These are phyloP conservation scores for Penicillium waksmanii DNA, from an alignment of 495 filamentous ascomycete species.

Conservation along the genomic window DNA sequence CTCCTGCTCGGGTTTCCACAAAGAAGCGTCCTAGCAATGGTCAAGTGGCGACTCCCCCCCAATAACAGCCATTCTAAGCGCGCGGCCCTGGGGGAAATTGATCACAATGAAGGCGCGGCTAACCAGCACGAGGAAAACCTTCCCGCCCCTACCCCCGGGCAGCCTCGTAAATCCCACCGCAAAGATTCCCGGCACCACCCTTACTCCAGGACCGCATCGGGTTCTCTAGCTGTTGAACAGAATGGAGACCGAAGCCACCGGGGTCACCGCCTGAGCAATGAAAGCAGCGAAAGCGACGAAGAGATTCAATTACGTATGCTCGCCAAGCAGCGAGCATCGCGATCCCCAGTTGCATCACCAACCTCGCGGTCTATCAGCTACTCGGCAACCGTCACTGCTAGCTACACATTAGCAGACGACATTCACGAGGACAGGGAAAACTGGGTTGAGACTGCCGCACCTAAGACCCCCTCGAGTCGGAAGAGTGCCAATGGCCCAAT, in stretches of 20 bases:
- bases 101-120: slow-evolving; percentile 68
- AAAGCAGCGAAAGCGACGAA: slow-evolving; percentile 72
- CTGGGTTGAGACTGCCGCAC: slow-evolving; percentile 46
- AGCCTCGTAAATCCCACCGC: slow-evolving; percentile 85
- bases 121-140: slow-evolving; percentile 75
- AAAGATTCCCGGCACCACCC: slow-evolving; percentile 61
- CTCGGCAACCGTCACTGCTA: slow-evolving; percentile 50
- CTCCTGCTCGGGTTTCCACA: slow-evolving; percentile 69
- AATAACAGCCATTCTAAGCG: slow-evolving; percentile 74
- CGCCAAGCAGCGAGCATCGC: slow-evolving; percentile 57
- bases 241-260: slow-evolving; percentile 34
- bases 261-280: slow-evolving; percentile 44
- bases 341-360: slow-evolving; percentile 49
- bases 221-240: slow-evolving; percentile 40
- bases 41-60: slow-evolving; percentile 76
- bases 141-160: slow-evolving; percentile 92
- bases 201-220: slow-evolving; percentile 52
- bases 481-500: slow-evolving; percentile 70
- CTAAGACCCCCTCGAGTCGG: slow-evolving; percentile 67
- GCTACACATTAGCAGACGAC: slow-evolving; percentile 47
- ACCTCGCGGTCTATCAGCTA: slow-evolving; percentile 54
- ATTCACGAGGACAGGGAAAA: slow-evolving; percentile 52
- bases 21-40: slow-evolving; percentile 59
- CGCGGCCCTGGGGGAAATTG: slow-evolving; percentile 86
- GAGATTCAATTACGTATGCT: slow-evolving; percentile 75